phyloP scores from a whole-genome alignment of 2,329 filamentous ascomycete species.

The Talaromyces funiculosus region DNA sequence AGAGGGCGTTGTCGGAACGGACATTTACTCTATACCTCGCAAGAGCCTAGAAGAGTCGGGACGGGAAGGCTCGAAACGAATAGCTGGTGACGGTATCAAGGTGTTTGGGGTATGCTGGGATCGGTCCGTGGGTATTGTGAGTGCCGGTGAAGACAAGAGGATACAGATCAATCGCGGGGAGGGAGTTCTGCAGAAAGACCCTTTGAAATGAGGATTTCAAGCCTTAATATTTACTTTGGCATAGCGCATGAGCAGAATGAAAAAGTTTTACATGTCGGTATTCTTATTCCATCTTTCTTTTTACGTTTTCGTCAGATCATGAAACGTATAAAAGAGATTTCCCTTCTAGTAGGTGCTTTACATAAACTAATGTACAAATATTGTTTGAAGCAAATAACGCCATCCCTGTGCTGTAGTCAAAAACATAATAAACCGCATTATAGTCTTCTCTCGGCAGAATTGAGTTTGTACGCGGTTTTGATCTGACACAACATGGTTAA shows the following conservation, averaged over 20 bases:
- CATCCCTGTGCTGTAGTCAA: slow-evolving; percentile 14
- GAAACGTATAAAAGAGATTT: not conserved
- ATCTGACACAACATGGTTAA: slow-evolving; percentile 38
- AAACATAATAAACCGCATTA: slow-evolving; percentile 22
- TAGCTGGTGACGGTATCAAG: slow-evolving; percentile 78
- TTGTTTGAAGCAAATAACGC: slow-evolving; percentile 15
- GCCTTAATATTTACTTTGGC: not conserved
- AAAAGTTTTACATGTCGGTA: not conserved
- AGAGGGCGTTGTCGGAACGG: slow-evolving; percentile 60
- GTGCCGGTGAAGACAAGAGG: slow-evolving; percentile 85
- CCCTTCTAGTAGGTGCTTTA: slow-evolving; percentile 7
- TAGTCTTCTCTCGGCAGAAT: slow-evolving; percentile 52
- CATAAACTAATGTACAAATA: not conserved
- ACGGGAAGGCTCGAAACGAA: slow-evolving; percentile 52
- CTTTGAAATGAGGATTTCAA: not conserved
- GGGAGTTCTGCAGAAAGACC: slow-evolving; percentile 33
- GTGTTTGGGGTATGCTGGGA: slow-evolving; percentile 89
- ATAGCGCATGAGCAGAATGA: not conserved
- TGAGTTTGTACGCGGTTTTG: slow-evolving; percentile 54
- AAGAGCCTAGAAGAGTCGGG: slow-evolving; percentile 63
- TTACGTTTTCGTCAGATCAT: not conserved
- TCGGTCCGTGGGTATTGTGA: slow-evolving; percentile 77
- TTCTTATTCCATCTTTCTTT: not conserved
- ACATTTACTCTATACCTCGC: slow-evolving; percentile 69
- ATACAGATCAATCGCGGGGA: slow-evolving; percentile 81